phyloP scores from a whole-genome alignment of 2,329 filamentous ascomycete genomes.

The Colletotrichum siamense region DNA sequence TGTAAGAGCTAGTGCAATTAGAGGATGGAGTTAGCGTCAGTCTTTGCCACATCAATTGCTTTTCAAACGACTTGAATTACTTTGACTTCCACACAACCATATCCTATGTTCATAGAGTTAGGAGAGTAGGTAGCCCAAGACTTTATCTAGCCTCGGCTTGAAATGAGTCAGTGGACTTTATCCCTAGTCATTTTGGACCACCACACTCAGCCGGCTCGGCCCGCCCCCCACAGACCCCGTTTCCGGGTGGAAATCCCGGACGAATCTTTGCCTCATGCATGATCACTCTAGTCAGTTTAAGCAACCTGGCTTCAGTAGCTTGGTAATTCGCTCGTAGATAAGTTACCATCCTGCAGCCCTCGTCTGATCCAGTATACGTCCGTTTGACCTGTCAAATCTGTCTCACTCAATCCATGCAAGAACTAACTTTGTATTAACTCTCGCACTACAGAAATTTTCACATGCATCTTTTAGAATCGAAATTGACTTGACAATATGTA shows the following conservation, averaged over 20 bases:
- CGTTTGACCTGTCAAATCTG: neutral
- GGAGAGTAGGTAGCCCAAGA: neutral
- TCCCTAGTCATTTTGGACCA: neutral
- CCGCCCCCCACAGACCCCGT: neutral
- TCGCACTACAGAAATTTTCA: rapidly evolving
- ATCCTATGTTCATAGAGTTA: neutral
- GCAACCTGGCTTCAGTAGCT: neutral
- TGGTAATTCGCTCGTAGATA: neutral
- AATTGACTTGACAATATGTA: neutral
- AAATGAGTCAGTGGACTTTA: neutral
- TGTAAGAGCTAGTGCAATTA: neutral
- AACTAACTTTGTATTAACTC: rapidly evolving
- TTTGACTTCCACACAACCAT: neutral
- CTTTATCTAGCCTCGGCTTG: neutral
- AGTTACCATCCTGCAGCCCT: neutral
- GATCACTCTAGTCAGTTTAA: neutral
- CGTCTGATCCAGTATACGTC: neutral
- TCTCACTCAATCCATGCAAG: neutral
- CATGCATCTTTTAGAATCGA: neutral
- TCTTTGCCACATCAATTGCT: neutral
- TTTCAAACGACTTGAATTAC: neutral
- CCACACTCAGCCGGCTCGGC: neutral
- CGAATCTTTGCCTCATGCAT: neutral
- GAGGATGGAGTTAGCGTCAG: neutral
- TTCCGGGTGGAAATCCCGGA: neutral